A percentile compares a stretch with the other conserved stretches of the same genome.
Conservation (phyloP, 306 rosid genomes). For the Fagus crenata region DNA sequence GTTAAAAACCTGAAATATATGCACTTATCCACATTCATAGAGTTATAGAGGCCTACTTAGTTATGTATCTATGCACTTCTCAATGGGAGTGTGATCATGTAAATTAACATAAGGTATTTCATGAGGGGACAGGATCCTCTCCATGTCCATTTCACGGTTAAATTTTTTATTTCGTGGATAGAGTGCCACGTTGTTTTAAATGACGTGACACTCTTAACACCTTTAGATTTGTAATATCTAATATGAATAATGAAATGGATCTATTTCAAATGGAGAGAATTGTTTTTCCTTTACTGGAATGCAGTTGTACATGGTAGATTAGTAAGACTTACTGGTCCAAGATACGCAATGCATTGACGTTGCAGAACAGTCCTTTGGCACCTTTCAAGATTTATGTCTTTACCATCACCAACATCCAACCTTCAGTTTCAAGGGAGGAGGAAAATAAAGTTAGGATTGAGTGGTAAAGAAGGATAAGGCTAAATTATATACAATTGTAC, state of each 20-base stretch:
- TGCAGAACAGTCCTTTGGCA: conserved; percentile 38
- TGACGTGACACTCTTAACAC: too few relatives aligned
- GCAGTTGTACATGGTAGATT: neutral
- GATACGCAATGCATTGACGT: conserved; percentile 46
- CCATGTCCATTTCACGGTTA: too few relatives aligned
- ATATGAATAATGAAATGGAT: too few relatives aligned
- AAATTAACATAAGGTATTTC: neutral
- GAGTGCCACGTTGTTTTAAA: too few relatives aligned
- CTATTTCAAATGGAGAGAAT: too few relatives aligned
- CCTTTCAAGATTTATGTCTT: conserved; percentile 36
- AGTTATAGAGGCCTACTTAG: neutral
- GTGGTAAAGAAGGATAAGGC: neutral
- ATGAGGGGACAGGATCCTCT: too few relatives aligned
- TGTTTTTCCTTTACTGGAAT: too few relatives aligned
- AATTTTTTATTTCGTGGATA: too few relatives aligned
- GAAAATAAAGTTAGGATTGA: neutral
- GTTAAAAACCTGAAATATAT: neutral
- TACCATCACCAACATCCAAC: conserved; percentile 63
- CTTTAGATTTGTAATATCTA: too few relatives aligned
- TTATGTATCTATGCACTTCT: neutral
- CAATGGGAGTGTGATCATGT: neutral
- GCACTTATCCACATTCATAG: neutral
- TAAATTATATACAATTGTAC: neutral
- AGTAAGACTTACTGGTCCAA: conserved; percentile 47
- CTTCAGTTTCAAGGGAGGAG: conserved; percentile 22